Percentiles rank a stretch among this genome's conserved stretches.
phyloP scores from a whole-genome alignment of 2,329 filamentous ascomycete species.

The Magnaporthiopsis incrustans region DNA sequence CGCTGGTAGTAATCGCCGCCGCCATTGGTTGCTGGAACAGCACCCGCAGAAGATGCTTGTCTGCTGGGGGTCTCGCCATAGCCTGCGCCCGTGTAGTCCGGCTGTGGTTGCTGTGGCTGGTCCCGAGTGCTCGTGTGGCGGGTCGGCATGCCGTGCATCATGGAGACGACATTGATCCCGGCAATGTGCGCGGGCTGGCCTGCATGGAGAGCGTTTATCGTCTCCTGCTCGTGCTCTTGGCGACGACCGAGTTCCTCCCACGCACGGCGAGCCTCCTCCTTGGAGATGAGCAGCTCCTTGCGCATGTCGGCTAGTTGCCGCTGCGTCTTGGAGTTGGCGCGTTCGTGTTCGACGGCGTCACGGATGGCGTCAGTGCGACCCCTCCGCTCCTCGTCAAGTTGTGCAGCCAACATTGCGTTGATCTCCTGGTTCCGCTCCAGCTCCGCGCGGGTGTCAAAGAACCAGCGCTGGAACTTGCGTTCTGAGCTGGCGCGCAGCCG shows the following conservation, averaged over 20 bases:
- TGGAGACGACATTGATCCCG: constrained; percentile 91
- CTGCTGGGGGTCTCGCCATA: constrained; percentile 14
- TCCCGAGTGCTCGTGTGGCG: constrained; percentile 40
- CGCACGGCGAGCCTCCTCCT: constrained; percentile 87
- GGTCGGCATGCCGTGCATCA: constrained; percentile 63
- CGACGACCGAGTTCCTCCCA: constrained; percentile 95
- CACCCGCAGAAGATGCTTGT: neutral
- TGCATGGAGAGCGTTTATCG: constrained; percentile 74
- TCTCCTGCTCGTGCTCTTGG: constrained; percentile 87
- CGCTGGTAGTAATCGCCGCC: constrained; percentile 35
- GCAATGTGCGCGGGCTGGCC: constrained; percentile 85
- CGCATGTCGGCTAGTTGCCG: constrained; percentile 83
- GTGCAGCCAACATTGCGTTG: constrained; percentile 69
- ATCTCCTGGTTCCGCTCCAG: constrained; percentile 79
- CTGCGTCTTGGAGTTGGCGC: constrained; percentile 61
- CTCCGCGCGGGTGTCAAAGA: constrained; percentile 87
- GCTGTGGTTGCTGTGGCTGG: constrained; percentile 18
- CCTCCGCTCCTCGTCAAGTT: constrained; percentile 66
- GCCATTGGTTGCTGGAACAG: constrained; percentile 23
- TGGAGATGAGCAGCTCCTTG: constrained; percentile 87
- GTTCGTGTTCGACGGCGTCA: constrained; percentile 57
- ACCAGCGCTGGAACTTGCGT: constrained; percentile 97
- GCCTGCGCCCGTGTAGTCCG: constrained; percentile 23
- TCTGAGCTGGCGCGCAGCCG: constrained; percentile 90
- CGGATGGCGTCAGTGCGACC: constrained; percentile 59